Percentiles rank a stretch among this genome's conserved stretches.
Evolutionary conservation across 2,329 filamentous ascomycete genomes (phyloP).

Genomic region (Epichloe sp.): DNA sequence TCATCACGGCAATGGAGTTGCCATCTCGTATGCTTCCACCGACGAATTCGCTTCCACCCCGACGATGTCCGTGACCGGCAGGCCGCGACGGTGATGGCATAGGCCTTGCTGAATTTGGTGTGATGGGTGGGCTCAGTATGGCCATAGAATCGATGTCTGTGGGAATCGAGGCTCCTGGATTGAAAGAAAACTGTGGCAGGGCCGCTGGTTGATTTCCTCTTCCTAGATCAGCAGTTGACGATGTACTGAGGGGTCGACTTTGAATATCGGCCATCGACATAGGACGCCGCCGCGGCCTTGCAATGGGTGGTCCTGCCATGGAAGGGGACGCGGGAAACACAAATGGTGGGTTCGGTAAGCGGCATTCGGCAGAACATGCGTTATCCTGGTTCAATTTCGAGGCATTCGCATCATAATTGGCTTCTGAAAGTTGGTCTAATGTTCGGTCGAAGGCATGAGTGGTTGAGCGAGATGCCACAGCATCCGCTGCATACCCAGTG

Average conservation of each 20-base stretch:
- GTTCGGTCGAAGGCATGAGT: slow-evolving; percentile 9
- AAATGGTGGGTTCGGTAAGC: slow-evolving; percentile 50
- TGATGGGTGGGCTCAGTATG: slow-evolving; percentile 41
- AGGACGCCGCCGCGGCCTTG: slow-evolving; percentile 38
- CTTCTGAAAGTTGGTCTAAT: slow-evolving; percentile 3
- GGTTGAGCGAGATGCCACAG: slow-evolving; percentile 3
- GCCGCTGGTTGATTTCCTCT: slow-evolving; percentile 22
- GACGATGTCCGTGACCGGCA: slow-evolving; percentile 59
- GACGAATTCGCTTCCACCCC: slow-evolving; percentile 78
- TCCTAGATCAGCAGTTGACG: slow-evolving; percentile 16
- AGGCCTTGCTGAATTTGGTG: slow-evolving; percentile 36
- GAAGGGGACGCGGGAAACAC: slow-evolving; percentile 43
- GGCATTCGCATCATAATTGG: not conserved
- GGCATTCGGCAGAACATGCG: slow-evolving; percentile 11
- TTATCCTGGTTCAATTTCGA: not conserved
- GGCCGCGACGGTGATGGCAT: slow-evolving; percentile 44
- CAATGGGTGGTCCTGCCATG: slow-evolving; percentile 22
- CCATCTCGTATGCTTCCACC: slow-evolving; percentile 53
- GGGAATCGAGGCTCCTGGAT: slow-evolving; percentile 30
- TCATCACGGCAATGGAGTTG: slow-evolving; percentile 47
- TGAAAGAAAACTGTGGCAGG: slow-evolving; percentile 43
- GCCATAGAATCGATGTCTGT: slow-evolving; percentile 20
- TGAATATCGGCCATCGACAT: slow-evolving; percentile 38
- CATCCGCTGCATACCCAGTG: slow-evolving; percentile 21
- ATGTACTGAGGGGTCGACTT: slow-evolving; percentile 17